phyloP scores from a whole-genome alignment of 371 early-diverging fungal genomes.

The Lichtheimia ornata region DNA sequence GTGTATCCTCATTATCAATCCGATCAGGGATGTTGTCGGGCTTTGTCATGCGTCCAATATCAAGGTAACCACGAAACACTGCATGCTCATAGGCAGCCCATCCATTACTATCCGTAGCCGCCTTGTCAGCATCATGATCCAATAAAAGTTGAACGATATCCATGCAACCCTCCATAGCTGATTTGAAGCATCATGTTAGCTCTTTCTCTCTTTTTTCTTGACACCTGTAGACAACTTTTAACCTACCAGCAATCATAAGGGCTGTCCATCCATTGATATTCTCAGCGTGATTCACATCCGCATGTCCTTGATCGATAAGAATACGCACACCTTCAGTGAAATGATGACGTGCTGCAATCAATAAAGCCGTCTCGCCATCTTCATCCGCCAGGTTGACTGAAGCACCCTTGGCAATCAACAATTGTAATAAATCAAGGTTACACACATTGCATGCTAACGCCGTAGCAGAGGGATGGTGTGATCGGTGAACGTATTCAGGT shows the following conservation, averaged over 20 bases:
- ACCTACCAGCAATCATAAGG: slow-evolving; percentile 64
- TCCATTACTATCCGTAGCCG: slow-evolving; percentile 47
- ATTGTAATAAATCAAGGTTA: slow-evolving; percentile 42
- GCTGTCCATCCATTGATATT: slow-evolving; percentile 67
- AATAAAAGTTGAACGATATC: slow-evolving; percentile 54
- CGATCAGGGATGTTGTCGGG: slow-evolving; percentile 22
- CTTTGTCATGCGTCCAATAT: slow-evolving; percentile 52
- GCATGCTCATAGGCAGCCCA: slow-evolving; percentile 78
- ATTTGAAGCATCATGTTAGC: background rate
- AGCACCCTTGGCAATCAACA: slow-evolving; percentile 58
- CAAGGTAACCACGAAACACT: slow-evolving; percentile 60
- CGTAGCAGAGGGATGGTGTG: slow-evolving; percentile 49
- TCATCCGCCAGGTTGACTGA: slow-evolving; percentile 59
- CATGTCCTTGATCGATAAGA: slow-evolving; percentile 43
- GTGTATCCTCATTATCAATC: background rate
- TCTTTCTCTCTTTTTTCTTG: no score
- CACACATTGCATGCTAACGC: slow-evolving; percentile 64
- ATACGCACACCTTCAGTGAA: slow-evolving; percentile 55
- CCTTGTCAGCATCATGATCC: slow-evolving; percentile 56
- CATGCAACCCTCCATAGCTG: slow-evolving; percentile 61
- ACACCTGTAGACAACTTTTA: no score
- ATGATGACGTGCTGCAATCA: slow-evolving; percentile 58
- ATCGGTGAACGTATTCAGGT: slow-evolving; percentile 38
- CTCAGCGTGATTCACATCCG: slow-evolving; percentile 41
- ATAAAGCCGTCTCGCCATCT: slow-evolving; percentile 67